Evolutionary conservation across 2,329 filamentous ascomycete species (phyloP), one percentile per base, ranked within the genome.

Genomic region (Colletotrichum caudatum): DNA sequence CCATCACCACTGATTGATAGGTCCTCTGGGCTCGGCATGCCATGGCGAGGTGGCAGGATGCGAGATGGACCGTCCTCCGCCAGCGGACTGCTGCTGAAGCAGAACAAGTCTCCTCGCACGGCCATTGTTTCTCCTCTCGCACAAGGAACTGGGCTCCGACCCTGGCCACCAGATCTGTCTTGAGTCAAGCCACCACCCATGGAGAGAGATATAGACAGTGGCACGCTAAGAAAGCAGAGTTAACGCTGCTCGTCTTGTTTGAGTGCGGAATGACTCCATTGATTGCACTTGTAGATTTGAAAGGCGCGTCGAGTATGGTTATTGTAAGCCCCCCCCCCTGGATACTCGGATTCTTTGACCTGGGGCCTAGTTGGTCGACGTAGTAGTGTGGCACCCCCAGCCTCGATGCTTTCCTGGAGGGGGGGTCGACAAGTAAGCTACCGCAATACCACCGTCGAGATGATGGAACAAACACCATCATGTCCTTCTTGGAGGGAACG

Each of bases 121-220:
- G 26, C 16, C 23, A 11, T 16, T 53, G 26, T 16, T 51, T 51
- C 23, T 51, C 12, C 23, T 26, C 14, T 51, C 23, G 14, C 50
- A 29, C 50, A 41, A 48, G 54, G 26, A 65, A 12, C 16, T 39
- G 46, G 54, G 23, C 5, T 53, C 33, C 16, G 16, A 33, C 26
- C 33, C 16, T 29, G 26, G 16, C 50, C 5, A 11, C 26, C 16
- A 5, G 16, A 20, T 33, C 50, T 53, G 26, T 5, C 26, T 53
- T 53, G 14, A 8, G n/a, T 33, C n/a, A 53, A 51, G 26, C 44
- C 46, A 29, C 39, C 16, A 37, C 46, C 59, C 66, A 63, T 69
- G 65, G 59, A 69, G 35, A n/a, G 59, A 69, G 35, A n/a, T 51
- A 29, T 54, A 61, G 39, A 37, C 37, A 51, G 63, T 70, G 56